These are phyloP conservation scores for Diutina scorzettiae DNA, from an alignment of 1,139 yeast species.

Conservation along the genomic window DNA sequence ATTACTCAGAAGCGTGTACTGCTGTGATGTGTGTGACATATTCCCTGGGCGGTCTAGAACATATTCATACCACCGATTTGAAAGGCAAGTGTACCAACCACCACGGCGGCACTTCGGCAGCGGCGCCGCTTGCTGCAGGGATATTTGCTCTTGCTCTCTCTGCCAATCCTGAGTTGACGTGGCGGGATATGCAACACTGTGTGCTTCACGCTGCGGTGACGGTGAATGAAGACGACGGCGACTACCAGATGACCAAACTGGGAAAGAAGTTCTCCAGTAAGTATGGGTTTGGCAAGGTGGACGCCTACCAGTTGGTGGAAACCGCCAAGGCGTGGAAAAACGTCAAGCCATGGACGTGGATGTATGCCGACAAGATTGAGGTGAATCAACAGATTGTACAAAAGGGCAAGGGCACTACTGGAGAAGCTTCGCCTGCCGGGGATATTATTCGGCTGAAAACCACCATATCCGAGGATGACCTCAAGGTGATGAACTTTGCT, in stretches of 20 bases:
- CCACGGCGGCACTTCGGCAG: slow-evolving; percentile 98
- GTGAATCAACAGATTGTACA: slow-evolving; percentile 20
- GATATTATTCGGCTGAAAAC: slow-evolving; percentile 29
- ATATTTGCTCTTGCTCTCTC: slow-evolving; percentile 71
- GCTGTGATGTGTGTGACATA: slow-evolving; percentile 96
- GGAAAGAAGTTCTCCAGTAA: slow-evolving; percentile 68
- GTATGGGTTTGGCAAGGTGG: slow-evolving; percentile 90
- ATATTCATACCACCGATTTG: slow-evolving; percentile 84
- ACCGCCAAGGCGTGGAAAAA: slow-evolving; percentile 69
- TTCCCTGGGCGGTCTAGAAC: slow-evolving; percentile 84
- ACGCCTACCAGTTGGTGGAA: slow-evolving; percentile 66
- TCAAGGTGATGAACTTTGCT: slow-evolving; percentile 49
- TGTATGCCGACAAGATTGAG: slow-evolving; percentile 31
- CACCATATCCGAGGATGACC: slow-evolving; percentile 34
- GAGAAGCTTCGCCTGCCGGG: slow-evolving; percentile 12
- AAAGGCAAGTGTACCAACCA: slow-evolving; percentile 52
- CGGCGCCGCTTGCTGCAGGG: slow-evolving; percentile 98
- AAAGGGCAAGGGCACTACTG: slow-evolving; percentile 8
- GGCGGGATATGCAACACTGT: slow-evolving; percentile 93
- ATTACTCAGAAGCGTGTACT: slow-evolving; percentile 84
- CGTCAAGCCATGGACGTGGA: slow-evolving; percentile 89
- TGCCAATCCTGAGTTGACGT: slow-evolving; percentile 76
- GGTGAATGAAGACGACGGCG: slow-evolving; percentile 52
- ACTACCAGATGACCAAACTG: slow-evolving; percentile 53
- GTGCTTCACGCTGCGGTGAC: slow-evolving; percentile 66